Conservation (phyloP, 441 rosid genomes). For the Corymbia calophylla region DNA sequence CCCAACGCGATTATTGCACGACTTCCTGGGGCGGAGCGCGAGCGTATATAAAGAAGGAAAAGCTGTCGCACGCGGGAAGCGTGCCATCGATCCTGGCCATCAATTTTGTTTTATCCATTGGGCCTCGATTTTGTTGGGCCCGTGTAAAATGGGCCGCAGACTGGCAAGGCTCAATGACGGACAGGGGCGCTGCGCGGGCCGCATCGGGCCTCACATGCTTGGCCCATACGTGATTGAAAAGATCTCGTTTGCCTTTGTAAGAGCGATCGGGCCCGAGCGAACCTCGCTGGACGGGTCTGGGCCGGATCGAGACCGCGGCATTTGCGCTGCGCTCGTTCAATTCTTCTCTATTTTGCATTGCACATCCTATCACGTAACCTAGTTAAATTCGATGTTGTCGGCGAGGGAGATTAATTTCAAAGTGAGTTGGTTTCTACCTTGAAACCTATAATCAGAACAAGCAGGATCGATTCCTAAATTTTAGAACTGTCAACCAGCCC, state of each 20-base stretch:
- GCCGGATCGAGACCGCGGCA: fast-evolving
- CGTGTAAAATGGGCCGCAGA: not conserved
- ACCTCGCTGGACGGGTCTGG: not conserved
- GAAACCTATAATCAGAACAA: fast-evolving
- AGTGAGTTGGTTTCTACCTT: too few relatives aligned
- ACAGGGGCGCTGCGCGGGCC: not conserved
- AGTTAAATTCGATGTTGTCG: fast-evolving
- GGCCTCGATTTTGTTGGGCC: not conserved
- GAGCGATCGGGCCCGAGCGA: not conserved
- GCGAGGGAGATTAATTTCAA: fast-evolving
- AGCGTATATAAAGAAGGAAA: not conserved
- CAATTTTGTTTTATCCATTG: not conserved
- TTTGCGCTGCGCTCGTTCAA: fast-evolving
- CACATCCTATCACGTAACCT: fast-evolving
- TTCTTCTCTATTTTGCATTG: not conserved
- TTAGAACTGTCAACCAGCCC: fast-evolving
- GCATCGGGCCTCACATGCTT: not conserved
- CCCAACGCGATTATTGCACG: not conserved
- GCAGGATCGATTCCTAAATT: fast-evolving
- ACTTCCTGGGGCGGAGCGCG: not conserved
- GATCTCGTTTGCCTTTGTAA: not conserved
- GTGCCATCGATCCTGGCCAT: not conserved
- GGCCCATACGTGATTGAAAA: not conserved
- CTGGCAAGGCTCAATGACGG: not conserved
- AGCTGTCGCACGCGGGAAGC: not conserved